A percentile compares a stretch with the other conserved stretches of the same genome.
These are phyloP conservation scores for Lactifluus pinguis DNA, from an alignment of 768 basidiomycete genomes.

Conservation along the genomic window DNA sequence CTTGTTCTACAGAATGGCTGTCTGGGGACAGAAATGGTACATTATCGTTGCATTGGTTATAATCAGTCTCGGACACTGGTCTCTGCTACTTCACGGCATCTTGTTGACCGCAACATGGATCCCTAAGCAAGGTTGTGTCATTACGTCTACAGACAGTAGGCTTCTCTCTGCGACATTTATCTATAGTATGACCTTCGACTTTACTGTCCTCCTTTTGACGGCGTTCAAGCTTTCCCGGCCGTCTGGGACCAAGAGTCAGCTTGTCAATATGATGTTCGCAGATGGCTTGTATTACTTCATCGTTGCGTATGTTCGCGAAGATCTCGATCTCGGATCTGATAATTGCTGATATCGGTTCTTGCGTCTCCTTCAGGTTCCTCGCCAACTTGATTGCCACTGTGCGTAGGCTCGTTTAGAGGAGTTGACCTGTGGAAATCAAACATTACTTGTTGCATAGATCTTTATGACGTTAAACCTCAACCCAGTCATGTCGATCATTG, in stretches of 20 bases:
- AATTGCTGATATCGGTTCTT: conserved; percentile 19
- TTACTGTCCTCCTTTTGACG: conserved; percentile 49
- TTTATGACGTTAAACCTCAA: conserved; percentile 64
- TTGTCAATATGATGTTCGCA: conserved; percentile 56
- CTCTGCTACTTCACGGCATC: conserved; percentile 58
- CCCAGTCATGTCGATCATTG: conserved; percentile 55
- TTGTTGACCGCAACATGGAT: conserved; percentile 50
- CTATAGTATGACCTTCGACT: conserved; percentile 69
- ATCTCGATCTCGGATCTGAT: conserved; percentile 14
- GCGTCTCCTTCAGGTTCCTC: conserved; percentile 27
- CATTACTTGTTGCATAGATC: conserved; percentile 32
- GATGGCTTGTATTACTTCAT: conserved; percentile 72
- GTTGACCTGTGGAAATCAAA: not conserved
- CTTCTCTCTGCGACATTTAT: conserved; percentile 64
- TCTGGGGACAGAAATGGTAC: conserved; percentile 52
- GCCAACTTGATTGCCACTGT: conserved; percentile 34
- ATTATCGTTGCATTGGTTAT: conserved; percentile 42
- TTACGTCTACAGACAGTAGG: conserved; percentile 50
- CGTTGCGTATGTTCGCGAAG: conserved; percentile 45
- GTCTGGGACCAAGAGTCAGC: conserved; percentile 31
- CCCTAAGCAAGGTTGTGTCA: conserved; percentile 43
- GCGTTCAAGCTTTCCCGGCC: conserved; percentile 44
- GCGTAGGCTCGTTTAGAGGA: not conserved
- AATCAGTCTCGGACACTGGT: conserved; percentile 62
- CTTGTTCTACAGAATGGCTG: conserved; percentile 38